Conservation (phyloP, 129 eudicot genomes). For the Tagetes erecta region DNA sequence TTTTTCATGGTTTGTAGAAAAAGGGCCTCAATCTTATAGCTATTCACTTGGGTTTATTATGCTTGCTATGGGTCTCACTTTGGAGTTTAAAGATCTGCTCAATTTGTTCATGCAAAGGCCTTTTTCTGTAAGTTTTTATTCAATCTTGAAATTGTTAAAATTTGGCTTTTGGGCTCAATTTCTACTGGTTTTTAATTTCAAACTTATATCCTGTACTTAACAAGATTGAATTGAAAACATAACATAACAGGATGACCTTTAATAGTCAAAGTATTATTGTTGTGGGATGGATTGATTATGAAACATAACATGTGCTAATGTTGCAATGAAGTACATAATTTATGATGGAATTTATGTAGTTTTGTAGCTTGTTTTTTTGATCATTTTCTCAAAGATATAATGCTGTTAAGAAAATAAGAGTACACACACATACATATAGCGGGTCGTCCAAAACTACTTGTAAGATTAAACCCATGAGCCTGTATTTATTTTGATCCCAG, state of each 20-base stretch:
- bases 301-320: too few relatives aligned
- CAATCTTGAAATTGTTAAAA: conserved; percentile 1
- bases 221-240: not conserved
- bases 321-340: too few relatives aligned
- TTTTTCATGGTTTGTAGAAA: conserved; percentile 75
- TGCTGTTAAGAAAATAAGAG: not conserved
- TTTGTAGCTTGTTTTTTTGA: conserved; percentile 3
- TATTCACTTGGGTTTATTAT: conserved; percentile 76
- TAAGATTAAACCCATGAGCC: not conserved
- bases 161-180: not conserved
- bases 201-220: not conserved
- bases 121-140: conserved; percentile 61
- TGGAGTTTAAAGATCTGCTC: conserved; percentile 77
- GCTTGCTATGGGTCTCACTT: conserved; percentile 86
- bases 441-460: not conserved
- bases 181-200: not conserved
- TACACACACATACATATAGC: not conserved
- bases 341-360: not conserved
- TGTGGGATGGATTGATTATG: conserved; percentile 7
- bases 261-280: conserved; percentile 13
- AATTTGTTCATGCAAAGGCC: conserved; percentile 70
- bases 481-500: too few relatives aligned
- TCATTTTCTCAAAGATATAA: not conserved
- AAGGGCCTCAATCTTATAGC: conserved; percentile 69
- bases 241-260: not conserved